These are phyloP conservation scores for Chrysoporthe austroafricana DNA, from an alignment of 2,329 filamentous ascomycete genomes.

Conservation along the genomic window DNA sequence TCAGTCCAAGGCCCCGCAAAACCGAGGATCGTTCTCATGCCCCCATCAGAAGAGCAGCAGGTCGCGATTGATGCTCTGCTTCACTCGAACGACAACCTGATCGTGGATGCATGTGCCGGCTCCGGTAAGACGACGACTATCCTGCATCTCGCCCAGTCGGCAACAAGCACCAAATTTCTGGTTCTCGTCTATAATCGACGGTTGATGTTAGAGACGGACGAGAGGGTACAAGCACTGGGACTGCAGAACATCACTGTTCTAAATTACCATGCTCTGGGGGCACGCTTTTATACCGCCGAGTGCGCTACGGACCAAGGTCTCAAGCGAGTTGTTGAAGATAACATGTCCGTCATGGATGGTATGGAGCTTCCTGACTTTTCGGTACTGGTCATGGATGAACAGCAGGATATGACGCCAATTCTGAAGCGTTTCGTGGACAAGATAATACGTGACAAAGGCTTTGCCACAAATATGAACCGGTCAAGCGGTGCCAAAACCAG, in stretches of 20 bases:
- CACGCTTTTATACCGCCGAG: constrained; percentile 22
- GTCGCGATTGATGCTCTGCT: constrained; percentile 22
- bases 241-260: constrained; percentile 22
- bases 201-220: constrained; percentile 24
- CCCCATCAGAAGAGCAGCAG: constrained; percentile 23
- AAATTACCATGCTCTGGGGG: constrained; percentile 25
- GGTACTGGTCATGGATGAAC: constrained; percentile 27
- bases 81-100: constrained; percentile 19
- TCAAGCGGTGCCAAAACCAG: neutral
- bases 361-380: constrained; percentile 21
- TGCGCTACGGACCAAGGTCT: constrained; percentile 26
- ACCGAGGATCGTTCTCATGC: constrained; percentile 13
- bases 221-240: constrained; percentile 18
- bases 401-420: constrained; percentile 27
- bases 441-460: constrained; percentile 22
- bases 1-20: neutral
- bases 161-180: constrained; percentile 14
- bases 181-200: constrained; percentile 27
- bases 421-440: constrained; percentile 27
- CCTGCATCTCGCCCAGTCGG: constrained; percentile 22
- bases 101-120: constrained; percentile 25
- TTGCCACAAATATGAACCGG: neutral
- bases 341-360: constrained; percentile 18
- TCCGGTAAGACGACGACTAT: constrained; percentile 28
- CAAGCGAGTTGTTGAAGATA: constrained; percentile 25